A percentile compares a stretch with the other conserved stretches of the same genome.
Conservation (phyloP, 805 yeast genomes). For the Yarrowia sp. region DNA sequence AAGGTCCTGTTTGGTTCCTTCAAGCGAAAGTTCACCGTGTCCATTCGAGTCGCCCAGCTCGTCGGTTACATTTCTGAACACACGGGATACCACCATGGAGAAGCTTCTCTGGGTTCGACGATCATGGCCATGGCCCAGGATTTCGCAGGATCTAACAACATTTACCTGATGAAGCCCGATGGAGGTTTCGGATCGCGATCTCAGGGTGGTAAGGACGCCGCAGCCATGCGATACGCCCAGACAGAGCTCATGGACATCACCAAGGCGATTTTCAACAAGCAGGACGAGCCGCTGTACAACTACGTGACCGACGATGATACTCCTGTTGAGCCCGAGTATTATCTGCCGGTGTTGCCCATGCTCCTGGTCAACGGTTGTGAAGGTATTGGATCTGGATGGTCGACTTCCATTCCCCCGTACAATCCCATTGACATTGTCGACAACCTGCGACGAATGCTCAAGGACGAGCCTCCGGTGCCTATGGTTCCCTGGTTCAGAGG, state of each 20-base stretch:
- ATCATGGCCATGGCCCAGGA: constrained; percentile 95
- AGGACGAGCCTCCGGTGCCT: constrained; percentile 69
- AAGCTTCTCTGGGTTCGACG: constrained; percentile 82
- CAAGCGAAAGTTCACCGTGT: constrained; percentile 75
- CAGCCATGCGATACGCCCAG: constrained; percentile 96
- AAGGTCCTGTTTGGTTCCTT: constrained; percentile 89
- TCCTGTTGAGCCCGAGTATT: constrained; percentile 95
- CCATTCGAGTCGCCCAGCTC: constrained; percentile 88
- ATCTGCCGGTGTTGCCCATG: constrained; percentile 92
- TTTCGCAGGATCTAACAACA: constrained; percentile 89
- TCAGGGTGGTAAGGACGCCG: constrained; percentile 96
- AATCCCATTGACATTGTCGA: constrained; percentile 83
- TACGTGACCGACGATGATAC: constrained; percentile 93
- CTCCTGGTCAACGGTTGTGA: constrained; percentile 94
- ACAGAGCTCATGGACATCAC: constrained; percentile 84
- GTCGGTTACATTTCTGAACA: constrained; percentile 88
- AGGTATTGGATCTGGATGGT: constrained; percentile 99
- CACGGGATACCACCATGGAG: constrained; percentile 97
- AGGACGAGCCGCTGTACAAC: constrained; percentile 77
- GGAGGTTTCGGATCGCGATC: constrained; percentile 98
- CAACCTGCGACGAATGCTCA: constrained; percentile 76
- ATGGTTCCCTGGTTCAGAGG: constrained; percentile 96
- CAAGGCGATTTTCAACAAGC: constrained; percentile 73
- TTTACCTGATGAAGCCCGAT: constrained; percentile 83
- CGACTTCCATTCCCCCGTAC: constrained; percentile 88